A percentile compares a stretch with the other conserved stretches of the same genome.
These are phyloP conservation scores for Gliomastix tumulicola DNA, from an alignment of 2,329 filamentous ascomycete genomes.

Conservation along the genomic window DNA sequence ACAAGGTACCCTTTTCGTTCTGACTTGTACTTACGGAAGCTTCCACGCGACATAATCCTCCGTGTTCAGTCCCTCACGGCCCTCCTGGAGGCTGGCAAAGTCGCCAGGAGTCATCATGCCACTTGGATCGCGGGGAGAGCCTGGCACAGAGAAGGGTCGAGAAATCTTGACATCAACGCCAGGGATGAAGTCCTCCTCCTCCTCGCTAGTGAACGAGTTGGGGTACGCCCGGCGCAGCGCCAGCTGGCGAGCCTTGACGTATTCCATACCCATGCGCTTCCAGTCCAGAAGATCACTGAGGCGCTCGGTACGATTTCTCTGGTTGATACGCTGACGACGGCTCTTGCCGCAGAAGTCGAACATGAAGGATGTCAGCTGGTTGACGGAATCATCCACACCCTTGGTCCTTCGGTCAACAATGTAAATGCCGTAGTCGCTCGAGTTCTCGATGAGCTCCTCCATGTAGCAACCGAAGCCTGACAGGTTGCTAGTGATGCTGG, in stretches of 20 bases:
- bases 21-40: constrained; percentile 70
- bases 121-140: constrained; percentile 80
- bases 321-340: constrained; percentile 94
- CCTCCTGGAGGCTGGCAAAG: constrained; percentile 93
- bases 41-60: constrained; percentile 99
- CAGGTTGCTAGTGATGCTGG: constrained; percentile 95
- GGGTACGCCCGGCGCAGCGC: constrained; percentile 90
- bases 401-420: constrained; percentile 95
- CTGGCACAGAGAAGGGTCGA: constrained; percentile 86
- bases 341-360: constrained; percentile 91
- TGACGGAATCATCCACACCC: constrained; percentile 94
- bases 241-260: constrained; percentile 93
- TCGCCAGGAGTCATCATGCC: constrained; percentile 99
- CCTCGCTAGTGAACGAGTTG: constrained; percentile 71
- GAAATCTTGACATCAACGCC: constrained; percentile 94
- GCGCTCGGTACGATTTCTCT: constrained; percentile 92
- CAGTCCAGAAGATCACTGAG: constrained; percentile 93
- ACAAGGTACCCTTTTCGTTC: no score
- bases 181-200: constrained; percentile 85
- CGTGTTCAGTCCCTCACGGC: constrained; percentile 83
- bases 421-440: constrained; percentile 96
- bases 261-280: constrained; percentile 99
- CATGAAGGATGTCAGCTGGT: constrained; percentile 84
- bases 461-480: constrained; percentile 99
- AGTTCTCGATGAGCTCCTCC: constrained; percentile 98